Percentiles rank a stretch among this genome's conserved stretches.
Evolutionary conservation across 768 basidiomycete species (phyloP).

Genomic region (Macrolepiota dolichaula): DNA sequence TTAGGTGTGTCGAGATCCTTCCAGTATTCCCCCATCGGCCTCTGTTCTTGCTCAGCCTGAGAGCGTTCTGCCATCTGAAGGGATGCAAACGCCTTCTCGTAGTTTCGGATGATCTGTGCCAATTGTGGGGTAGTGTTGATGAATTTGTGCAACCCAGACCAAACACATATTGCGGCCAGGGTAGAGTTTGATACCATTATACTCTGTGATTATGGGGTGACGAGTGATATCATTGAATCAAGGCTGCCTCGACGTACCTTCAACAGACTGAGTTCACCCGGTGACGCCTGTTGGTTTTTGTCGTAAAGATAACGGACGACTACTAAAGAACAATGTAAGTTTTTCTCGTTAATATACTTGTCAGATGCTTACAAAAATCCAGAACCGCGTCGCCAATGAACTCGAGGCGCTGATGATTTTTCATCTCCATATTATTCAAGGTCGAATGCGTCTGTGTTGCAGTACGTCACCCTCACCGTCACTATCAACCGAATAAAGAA

Average conservation of each 20-base stretch:
- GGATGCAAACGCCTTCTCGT: conserved; percentile 43
- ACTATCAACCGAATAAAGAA: not conserved
- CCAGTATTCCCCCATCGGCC: conserved; percentile 73
- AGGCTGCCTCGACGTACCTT: conserved; percentile 45
- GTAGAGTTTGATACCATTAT: conserved; percentile 85
- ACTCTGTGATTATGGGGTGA: conserved; percentile 39
- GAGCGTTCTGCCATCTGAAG: conserved; percentile 46
- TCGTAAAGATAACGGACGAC: conserved; percentile 69
- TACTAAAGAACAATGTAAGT: conserved; percentile 39
- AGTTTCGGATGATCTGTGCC: conserved; percentile 47
- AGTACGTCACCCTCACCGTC: not conserved
- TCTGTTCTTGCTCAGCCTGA: conserved; percentile 43
- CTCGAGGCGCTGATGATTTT: conserved; percentile 73
- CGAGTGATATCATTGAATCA: conserved; percentile 8
- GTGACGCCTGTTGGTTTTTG: conserved; percentile 59
- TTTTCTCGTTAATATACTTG: conserved; percentile 5
- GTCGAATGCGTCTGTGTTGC: conserved; percentile 67
- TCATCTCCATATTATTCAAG: conserved; percentile 48
- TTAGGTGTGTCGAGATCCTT: conserved; percentile 74
- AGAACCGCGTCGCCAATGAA: conserved; percentile 86
- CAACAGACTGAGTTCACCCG: conserved; percentile 74
- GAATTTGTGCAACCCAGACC: conserved; percentile 60
- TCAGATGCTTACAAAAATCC: conserved; percentile 62
- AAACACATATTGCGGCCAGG: conserved; percentile 73
- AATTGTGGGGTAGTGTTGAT: conserved; percentile 56